Evolutionary conservation across 805 yeast species (phyloP).

Genomic region (Peterozyma xylosa): DNA sequence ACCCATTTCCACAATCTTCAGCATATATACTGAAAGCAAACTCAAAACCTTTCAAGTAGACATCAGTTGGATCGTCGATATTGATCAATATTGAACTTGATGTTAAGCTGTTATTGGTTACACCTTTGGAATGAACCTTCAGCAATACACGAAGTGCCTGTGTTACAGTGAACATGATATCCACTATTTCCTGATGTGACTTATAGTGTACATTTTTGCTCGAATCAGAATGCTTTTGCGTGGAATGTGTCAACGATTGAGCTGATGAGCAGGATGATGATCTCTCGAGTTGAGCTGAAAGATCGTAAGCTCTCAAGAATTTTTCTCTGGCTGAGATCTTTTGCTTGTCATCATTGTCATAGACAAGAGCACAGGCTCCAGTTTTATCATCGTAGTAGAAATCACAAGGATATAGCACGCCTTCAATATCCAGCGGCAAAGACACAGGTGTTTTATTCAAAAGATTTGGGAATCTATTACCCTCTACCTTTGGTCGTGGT

Average conservation of each 20-base stretch:
- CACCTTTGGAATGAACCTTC: constrained; percentile 29
- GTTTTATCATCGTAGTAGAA: constrained; percentile 1
- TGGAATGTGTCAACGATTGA: not conserved
- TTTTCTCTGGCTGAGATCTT: not conserved
- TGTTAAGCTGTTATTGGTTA: constrained; percentile 41
- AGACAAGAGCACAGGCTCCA: constrained; percentile 4
- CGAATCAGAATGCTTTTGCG: not conserved
- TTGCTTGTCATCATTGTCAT: not conserved
- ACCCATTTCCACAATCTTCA: constrained; percentile 35
- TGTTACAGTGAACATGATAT: constrained; percentile 16
- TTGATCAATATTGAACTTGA: constrained; percentile 29
- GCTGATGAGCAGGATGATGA: constrained; percentile 1
- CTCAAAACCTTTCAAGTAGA: constrained; percentile 40
- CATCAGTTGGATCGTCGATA: constrained; percentile 18
- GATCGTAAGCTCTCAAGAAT: not conserved
- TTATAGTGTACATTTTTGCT: not conserved
- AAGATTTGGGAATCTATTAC: not conserved
- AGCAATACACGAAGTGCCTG: constrained; percentile 17
- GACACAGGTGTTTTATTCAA: not conserved
- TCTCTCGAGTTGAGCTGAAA: not conserved
- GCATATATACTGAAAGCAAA: constrained; percentile 31
- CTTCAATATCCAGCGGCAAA: constrained; percentile 2
- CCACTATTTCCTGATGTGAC: constrained; percentile 12
- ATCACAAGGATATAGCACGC: constrained; percentile 4
- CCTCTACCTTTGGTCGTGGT: not conserved